Conservation (phyloP, 2,329 filamentous ascomycete genomes). For the Fusarium udum region DNA sequence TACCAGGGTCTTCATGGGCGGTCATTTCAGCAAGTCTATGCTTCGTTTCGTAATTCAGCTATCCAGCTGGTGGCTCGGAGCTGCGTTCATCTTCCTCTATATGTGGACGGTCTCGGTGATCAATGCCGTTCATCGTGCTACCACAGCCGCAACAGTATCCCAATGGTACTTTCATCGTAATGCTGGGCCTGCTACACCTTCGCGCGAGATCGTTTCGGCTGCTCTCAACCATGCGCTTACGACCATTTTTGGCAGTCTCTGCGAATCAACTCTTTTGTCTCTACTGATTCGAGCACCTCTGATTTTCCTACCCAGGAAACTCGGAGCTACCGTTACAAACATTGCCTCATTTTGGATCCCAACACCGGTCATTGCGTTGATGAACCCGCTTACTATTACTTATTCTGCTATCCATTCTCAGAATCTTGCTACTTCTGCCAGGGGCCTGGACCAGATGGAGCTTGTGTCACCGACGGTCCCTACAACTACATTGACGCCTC, state of each 20-base stretch:
- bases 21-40: constrained; percentile 74
- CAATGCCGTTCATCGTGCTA: constrained; percentile 87
- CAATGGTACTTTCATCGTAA: constrained; percentile 99
- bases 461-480: constrained; percentile 79
- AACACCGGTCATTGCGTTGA: constrained; percentile 83
- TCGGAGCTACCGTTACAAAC: constrained; percentile 72
- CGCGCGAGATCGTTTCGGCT: constrained; percentile 82
- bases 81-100: constrained; percentile 91
- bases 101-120: constrained; percentile 93
- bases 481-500: constrained; percentile 75
- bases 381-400: constrained; percentile 90
- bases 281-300: constrained; percentile 86
- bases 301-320: constrained; percentile 79
- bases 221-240: constrained; percentile 84
- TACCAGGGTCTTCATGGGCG: constrained; percentile 92
- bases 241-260: constrained; percentile 91
- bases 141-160: constrained; percentile 92
- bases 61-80: constrained; percentile 95
- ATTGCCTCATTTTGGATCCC: constrained; percentile 84
- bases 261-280: constrained; percentile 83
- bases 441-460: constrained; percentile 82
- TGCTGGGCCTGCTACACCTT: constrained; percentile 78
- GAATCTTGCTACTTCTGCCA: constrained; percentile 78
- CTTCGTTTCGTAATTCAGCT: constrained; percentile 80
- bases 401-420: constrained; percentile 95